Conservation (phyloP, 768 basidiomycete genomes). For the Tylopilus balloui region DNA sequence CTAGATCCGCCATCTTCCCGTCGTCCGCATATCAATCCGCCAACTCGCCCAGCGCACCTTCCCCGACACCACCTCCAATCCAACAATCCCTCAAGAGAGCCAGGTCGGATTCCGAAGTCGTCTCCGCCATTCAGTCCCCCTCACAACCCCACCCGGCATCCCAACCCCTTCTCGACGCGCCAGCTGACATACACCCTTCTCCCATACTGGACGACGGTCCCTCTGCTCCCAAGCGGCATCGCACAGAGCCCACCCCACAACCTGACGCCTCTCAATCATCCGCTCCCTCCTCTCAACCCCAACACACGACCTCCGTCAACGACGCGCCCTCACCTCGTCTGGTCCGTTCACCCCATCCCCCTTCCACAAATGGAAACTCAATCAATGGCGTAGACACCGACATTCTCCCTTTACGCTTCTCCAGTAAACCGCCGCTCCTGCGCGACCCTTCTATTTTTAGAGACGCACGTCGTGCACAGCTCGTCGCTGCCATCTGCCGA, state of each 20-base stretch:
- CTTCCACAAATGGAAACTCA: constrained; percentile 42
- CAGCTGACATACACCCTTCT: constrained; percentile 42
- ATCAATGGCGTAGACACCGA: constrained; percentile 42
- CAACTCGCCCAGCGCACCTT: constrained; percentile 48
- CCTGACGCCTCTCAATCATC: constrained; percentile 28
- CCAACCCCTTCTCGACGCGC: constrained; percentile 29
- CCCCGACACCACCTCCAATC: constrained; percentile 49
- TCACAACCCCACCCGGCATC: constrained; percentile 17
- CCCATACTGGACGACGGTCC: constrained; percentile 56
- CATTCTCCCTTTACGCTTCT: constrained; percentile 51
- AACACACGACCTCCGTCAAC: constrained; percentile 31
- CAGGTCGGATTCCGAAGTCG: constrained; percentile 63
- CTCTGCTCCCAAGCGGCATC: constrained; percentile 67
- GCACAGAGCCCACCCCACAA: constrained; percentile 47
- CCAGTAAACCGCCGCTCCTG: constrained; percentile 58
- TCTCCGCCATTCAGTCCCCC: constrained; percentile 15
- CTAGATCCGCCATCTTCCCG: constrained; percentile 48
- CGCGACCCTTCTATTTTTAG: constrained; percentile 51
- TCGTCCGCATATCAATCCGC: constrained; percentile 46
- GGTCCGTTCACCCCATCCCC: constrained; percentile 47
- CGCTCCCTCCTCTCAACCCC: constrained; percentile 16
- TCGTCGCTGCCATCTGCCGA: constrained; percentile 63
- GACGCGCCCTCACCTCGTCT: constrained; percentile 32
- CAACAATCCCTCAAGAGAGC: constrained; percentile 52
- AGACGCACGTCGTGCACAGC: constrained; percentile 53